Base-by-base conservation (phyloP, 2,329 filamentous ascomycete species). In the Paecilomyces variotii region DNA sequence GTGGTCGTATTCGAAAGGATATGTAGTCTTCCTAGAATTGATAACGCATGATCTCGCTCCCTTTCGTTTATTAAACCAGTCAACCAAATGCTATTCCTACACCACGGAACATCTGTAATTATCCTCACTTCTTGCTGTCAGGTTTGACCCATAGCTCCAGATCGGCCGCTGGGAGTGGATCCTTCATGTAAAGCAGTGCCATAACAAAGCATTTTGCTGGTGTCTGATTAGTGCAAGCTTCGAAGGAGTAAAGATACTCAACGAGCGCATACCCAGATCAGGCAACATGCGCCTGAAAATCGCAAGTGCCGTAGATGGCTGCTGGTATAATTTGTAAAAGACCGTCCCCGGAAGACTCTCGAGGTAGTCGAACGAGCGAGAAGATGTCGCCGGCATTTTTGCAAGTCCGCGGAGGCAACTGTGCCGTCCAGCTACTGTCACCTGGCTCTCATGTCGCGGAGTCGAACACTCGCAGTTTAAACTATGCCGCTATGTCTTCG, bases 201-300 rank as follows among this genome's bases (percentile, higher is more conserved):
- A 97, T 96, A 61, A 99, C 93, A 69, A 99, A 88, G 14, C 87
- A 91, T 81, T 99, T 97, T 66, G 94, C 93, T 90, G 67, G 30
- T 24, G 24, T 28, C 27, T 27, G 54, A 45, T 57, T 52, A 57
- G 32, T 27, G 51, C 28, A 4, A 57, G 51, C 57, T 27, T 53
- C 32, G 7, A 52, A 54, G 10, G n/a, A 55, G 32, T 50, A 30
- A 45, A 19, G 14, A 45, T 27, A 67, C n/a, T 24, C 14, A 14
- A 45, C n/a, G 39, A 19, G n/a, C 39, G n/a, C 79, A 69, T 80
- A 92, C 89, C 91, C 61, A 97, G 78, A 70, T 95, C 89, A 59
- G 94, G 91, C 59, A 99, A 84, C 91, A 99, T 97, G 78, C 94
- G 92, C 65, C 94, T 86, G 74, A 97, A 97, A 69, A 99, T 92